A percentile compares a stretch with the other conserved stretches of the same genome.
These are phyloP conservation scores for Haplosporangium sp. DNA, from an alignment of 371 early-diverging fungal species.

Conservation along the genomic window DNA sequence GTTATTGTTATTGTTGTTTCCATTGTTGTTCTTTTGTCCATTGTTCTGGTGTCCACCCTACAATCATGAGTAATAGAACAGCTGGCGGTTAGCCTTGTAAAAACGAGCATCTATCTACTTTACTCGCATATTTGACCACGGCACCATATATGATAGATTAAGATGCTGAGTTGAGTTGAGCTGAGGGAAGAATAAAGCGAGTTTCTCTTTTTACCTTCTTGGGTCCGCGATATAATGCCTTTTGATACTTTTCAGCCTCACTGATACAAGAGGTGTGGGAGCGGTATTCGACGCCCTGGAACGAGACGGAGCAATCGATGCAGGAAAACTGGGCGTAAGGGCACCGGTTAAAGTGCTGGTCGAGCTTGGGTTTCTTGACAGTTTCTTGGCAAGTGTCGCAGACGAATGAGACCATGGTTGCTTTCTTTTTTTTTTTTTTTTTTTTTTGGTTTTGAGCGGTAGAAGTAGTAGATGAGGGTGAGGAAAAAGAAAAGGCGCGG, in stretches of 20 bases:
- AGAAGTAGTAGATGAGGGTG: background rate
- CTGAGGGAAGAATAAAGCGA: background rate
- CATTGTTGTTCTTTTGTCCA: conserved; percentile 50
- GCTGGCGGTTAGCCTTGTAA: background rate
- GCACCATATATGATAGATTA: background rate
- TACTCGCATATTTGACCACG: background rate
- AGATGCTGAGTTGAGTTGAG: background rate
- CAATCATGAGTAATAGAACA: no score
- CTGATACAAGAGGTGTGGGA: conserved; percentile 88
- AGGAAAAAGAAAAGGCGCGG: background rate
- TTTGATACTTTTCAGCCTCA: conserved; percentile 93
- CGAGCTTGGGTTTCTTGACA: conserved; percentile 92
- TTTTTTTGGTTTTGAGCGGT: background rate
- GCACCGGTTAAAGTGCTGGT: conserved; percentile 86
- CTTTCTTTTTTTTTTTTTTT: background rate
- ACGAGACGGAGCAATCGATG: conserved; percentile 92
- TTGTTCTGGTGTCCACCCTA: conserved; percentile 48
- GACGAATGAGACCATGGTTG: conserved; percentile 69
- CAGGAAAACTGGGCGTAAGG: conserved; percentile 85
- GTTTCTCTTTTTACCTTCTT: conserved; percentile 59
- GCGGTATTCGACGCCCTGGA: conserved; percentile 80
- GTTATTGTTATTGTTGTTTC: conserved; percentile 36
- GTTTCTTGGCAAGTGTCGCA: conserved; percentile 93
- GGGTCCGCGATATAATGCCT: conserved; percentile 64
- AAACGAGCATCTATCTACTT: background rate